Percentiles rank a stretch among this genome's conserved stretches.
These are phyloP conservation scores for Zymoseptoria passerinii DNA, from an alignment of 2,329 filamentous ascomycete species.

Conservation along the genomic window DNA sequence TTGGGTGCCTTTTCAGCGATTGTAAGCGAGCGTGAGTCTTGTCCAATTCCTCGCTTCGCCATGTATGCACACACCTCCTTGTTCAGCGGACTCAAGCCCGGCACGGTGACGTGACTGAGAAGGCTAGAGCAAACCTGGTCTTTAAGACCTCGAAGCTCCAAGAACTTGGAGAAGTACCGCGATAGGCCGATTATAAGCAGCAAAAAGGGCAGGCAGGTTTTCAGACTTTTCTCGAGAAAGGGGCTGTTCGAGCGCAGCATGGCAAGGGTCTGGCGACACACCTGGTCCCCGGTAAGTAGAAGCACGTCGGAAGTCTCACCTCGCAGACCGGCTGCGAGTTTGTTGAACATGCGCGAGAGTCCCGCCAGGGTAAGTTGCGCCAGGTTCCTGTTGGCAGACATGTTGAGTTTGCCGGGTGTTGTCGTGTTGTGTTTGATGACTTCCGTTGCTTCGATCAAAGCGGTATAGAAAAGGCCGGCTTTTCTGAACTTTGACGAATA, in stretches of 20 bases:
- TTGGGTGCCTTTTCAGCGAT: background rate
- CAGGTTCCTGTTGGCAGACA: background rate
- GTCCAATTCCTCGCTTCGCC: background rate
- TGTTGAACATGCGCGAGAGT: constrained; percentile 1
- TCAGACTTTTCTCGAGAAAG: background rate
- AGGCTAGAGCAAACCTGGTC: constrained; percentile 28
- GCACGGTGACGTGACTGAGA: constrained; percentile 33
- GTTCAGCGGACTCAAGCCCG: constrained; percentile 34
- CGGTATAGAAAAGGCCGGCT: background rate
- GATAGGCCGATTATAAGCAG: constrained; percentile 8
- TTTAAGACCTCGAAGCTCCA: background rate
- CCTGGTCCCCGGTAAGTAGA: constrained; percentile 2
- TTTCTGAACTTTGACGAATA: background rate
- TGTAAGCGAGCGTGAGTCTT: background rate
- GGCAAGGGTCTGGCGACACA: constrained; percentile 5
- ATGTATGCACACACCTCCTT: constrained; percentile 33
- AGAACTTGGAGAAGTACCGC: constrained; percentile 5
- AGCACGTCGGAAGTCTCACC: constrained; percentile 2
- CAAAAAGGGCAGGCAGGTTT: constrained; percentile 3
- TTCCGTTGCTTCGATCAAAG: background rate
- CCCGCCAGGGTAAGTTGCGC: background rate
- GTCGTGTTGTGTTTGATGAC: background rate
- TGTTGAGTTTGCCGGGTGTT: background rate
- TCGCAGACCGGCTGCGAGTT: constrained; percentile 7
- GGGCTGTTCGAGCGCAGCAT: constrained; percentile 1